Evolutionary conservation across 805 yeast species (phyloP).

Genomic region (Teunomyces cretensis): DNA sequence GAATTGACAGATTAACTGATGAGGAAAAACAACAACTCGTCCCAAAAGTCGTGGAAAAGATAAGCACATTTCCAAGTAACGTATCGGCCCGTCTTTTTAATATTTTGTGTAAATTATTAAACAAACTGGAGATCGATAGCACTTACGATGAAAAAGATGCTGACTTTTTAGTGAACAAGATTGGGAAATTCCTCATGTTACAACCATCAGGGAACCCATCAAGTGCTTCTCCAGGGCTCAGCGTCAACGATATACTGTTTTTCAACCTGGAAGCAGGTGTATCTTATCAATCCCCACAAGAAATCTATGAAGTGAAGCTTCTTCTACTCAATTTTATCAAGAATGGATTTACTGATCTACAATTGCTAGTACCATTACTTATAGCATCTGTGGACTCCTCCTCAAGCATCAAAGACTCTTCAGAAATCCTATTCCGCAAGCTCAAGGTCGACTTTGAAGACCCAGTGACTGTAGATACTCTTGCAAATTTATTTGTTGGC

Average conservation of each 20-base stretch:
- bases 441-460: slow-evolving; percentile 54
- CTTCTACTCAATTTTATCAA: slow-evolving; percentile 38
- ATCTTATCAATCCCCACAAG: slow-evolving; percentile 46
- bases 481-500: slow-evolving; percentile 56
- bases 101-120: slow-evolving; percentile 51
- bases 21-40: slow-evolving; percentile 41
- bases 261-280: slow-evolving; percentile 72
- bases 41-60: slow-evolving; percentile 48
- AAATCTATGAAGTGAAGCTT: slow-evolving; percentile 34
- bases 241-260: slow-evolving; percentile 54
- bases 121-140: neutral
- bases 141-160: slow-evolving; percentile 28
- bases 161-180: slow-evolving; percentile 44
- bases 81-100: slow-evolving; percentile 61
- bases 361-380: slow-evolving; percentile 49
- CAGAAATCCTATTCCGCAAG: slow-evolving; percentile 52
- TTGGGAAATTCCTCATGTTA: slow-evolving; percentile 59
- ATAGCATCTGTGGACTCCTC: slow-evolving; percentile 64
- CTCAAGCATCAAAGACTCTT: slow-evolving; percentile 54
- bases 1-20: slow-evolving; percentile 52
- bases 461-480: slow-evolving; percentile 36
- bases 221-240: slow-evolving; percentile 60
- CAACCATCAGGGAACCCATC: slow-evolving; percentile 38
- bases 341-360: slow-evolving; percentile 37
- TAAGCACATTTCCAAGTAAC: slow-evolving; percentile 34